Percentiles rank a stretch among this genome's conserved stretches.
These are phyloP conservation scores for Eremothecium coryli DNA, from an alignment of 1,139 yeast species.

Conservation along the genomic window DNA sequence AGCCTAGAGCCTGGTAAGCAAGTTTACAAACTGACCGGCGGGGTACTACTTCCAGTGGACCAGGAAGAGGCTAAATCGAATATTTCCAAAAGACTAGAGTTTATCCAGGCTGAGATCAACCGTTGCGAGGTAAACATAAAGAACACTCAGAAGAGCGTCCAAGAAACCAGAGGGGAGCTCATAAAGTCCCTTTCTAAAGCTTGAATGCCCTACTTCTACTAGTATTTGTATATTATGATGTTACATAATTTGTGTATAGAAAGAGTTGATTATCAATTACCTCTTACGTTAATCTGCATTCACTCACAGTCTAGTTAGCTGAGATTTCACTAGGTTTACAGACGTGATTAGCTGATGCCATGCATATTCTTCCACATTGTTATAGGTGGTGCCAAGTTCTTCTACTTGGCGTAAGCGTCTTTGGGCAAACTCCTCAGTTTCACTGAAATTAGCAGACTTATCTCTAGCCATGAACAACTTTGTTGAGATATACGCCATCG, in stretches of 20 bases:
- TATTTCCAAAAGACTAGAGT: conserved; percentile 81
- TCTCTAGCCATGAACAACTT: conserved; percentile 82
- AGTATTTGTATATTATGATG: conserved; percentile 1
- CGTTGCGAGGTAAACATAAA: conserved; percentile 55
- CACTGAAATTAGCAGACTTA: conserved; percentile 43
- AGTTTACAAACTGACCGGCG: conserved; percentile 84
- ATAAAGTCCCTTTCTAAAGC: conserved; percentile 19
- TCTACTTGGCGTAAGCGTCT: conserved; percentile 49
- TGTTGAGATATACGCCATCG: conserved; percentile 59
- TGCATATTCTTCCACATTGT: conserved; percentile 63
- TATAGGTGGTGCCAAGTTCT: conserved; percentile 49
- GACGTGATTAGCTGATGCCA: conserved; percentile 59
- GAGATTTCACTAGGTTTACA: conserved; percentile 62
- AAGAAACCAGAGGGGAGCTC: conserved; percentile 41
- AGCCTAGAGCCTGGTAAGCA: conserved; percentile 53
- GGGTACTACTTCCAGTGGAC: conserved; percentile 84
- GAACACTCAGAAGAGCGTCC: conserved; percentile 43
- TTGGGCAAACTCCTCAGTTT: conserved; percentile 58
- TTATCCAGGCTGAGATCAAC: conserved; percentile 66
- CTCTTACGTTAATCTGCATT: no score
- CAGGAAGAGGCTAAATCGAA: conserved; percentile 69
- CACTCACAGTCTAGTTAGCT: conserved; percentile 52
- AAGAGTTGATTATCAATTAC: conserved; percentile 1
- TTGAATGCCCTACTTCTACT: not conserved
- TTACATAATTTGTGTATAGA: not conserved